A percentile compares a stretch with the other conserved stretches of the same genome.
These are phyloP conservation scores for Xylaria flabelliformis DNA, from an alignment of 495 filamentous ascomycete genomes.

Conservation along the genomic window DNA sequence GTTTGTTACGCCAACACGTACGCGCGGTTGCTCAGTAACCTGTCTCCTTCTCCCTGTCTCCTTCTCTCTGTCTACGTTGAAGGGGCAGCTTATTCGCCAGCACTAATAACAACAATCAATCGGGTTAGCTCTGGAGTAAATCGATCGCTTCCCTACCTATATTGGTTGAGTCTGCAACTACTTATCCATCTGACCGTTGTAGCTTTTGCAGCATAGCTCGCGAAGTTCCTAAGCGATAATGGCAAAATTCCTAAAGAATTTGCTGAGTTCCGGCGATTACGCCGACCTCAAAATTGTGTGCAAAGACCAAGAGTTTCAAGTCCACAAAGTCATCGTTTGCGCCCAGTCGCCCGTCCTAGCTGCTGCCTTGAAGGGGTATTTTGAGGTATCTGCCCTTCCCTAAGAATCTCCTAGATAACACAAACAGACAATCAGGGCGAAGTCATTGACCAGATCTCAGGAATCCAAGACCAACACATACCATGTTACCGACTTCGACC, in stretches of 20 bases:
- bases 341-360: conserved; percentile 1
- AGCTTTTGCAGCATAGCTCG: neutral
- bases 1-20: neutral
- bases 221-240: neutral
- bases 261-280: neutral
- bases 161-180: neutral
- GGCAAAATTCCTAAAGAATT: neutral
- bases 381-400: neutral
- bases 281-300: conserved; percentile 9
- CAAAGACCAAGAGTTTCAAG: neutral
- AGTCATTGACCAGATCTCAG: neutral
- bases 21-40: neutral
- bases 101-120: neutral
- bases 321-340: conserved; percentile 7
- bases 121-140: neutral
- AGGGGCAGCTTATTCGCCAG: neutral
- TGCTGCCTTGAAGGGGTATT: neutral
- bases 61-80: neutral
- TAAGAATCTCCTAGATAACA: too few species aligned
- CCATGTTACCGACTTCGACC: neutral
- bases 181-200: neutral
- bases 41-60: neutral
- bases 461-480: conserved; percentile 2
- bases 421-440: neutral
- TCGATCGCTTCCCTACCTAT: neutral